phyloP scores from a whole-genome alignment of 2,329 filamentous ascomycete species.

The Cercospora zeae-maydis region DNA sequence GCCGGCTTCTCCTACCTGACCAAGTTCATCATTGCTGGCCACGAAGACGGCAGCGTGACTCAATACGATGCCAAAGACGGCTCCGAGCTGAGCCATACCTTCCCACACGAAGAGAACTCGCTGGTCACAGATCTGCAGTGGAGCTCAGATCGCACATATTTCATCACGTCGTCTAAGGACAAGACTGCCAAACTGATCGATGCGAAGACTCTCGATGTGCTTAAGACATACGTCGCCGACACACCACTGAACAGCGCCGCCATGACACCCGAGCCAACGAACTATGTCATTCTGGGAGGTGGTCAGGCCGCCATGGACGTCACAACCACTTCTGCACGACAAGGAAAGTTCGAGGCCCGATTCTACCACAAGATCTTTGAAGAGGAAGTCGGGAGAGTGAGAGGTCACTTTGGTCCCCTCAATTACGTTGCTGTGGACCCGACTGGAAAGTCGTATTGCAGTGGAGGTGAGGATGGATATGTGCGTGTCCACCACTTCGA shows the following conservation, averaged over 20 bases:
- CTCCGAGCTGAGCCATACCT: constrained; percentile 74
- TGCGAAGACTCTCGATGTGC: constrained; percentile 77
- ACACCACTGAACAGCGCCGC: constrained; percentile 94
- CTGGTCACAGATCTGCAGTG: constrained; percentile 93
- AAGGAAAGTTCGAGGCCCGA: constrained; percentile 98
- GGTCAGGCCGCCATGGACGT: constrained; percentile 99
- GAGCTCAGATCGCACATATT: constrained; percentile 90
- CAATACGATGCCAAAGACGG: constrained; percentile 89
- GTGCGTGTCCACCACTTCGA: constrained; percentile 98
- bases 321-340: constrained; percentile 85
- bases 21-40: constrained; percentile 95
- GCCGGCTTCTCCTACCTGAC: constrained; percentile 92
- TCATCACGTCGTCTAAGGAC: constrained; percentile 97
- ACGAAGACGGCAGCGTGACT: constrained; percentile 92
- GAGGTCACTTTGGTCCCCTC: constrained; percentile 92
- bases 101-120: constrained; percentile 78
- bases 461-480: constrained; percentile 96
- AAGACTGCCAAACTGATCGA: constrained; percentile 93
- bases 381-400: constrained; percentile 95
- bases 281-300: constrained; percentile 96
- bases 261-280: constrained; percentile 95
- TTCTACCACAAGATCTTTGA: constrained; percentile 99
- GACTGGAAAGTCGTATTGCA: constrained; percentile 86
- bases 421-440: constrained; percentile 96
- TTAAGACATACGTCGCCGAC: constrained; percentile 90